These are phyloP conservation scores for Oehlia diaphana DNA, from an alignment of 192 early-diverging fungal genomes.

Conservation along the genomic window DNA sequence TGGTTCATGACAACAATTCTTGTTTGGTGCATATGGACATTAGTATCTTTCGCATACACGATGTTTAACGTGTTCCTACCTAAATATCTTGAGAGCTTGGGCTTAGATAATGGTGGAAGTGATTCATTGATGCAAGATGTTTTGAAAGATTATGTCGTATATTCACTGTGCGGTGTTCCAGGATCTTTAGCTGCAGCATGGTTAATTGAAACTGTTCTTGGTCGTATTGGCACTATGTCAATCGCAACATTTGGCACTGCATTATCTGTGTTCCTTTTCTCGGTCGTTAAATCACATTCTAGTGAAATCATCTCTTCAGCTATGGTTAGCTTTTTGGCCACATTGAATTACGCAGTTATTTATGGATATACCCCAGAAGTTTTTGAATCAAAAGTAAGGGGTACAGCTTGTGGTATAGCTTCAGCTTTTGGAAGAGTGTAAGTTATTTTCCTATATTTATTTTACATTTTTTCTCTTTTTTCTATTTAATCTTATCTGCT, in stretches of 20 bases:
- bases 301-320: constrained; percentile 64
- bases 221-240: constrained; percentile 80
- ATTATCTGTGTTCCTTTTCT: constrained; percentile 66
- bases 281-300: constrained; percentile 51
- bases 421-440: constrained; percentile 72
- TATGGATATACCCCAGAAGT: constrained; percentile 90
- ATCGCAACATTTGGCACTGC: constrained; percentile 72
- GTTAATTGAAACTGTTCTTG: constrained; percentile 72
- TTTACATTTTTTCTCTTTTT: not conserved
- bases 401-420: constrained; percentile 78
- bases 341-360: constrained; percentile 81
- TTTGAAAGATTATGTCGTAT: constrained; percentile 74
- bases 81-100: constrained; percentile 68
- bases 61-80: constrained; percentile 89
- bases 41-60: constrained; percentile 77
- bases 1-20: constrained; percentile 65
- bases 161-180: constrained; percentile 75
- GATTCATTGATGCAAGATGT: constrained; percentile 48
- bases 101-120: constrained; percentile 22
- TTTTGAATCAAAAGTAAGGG: constrained; percentile 73
- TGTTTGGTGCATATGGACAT: constrained; percentile 77
- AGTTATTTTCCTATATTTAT: constrained; percentile 14
- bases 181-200: constrained; percentile 67
- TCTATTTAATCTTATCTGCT: not conserved
- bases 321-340: constrained; percentile 62